Base-by-base conservation (phyloP, 208 protist genomes). In the Jaenimonas drosophilae region DNA sequence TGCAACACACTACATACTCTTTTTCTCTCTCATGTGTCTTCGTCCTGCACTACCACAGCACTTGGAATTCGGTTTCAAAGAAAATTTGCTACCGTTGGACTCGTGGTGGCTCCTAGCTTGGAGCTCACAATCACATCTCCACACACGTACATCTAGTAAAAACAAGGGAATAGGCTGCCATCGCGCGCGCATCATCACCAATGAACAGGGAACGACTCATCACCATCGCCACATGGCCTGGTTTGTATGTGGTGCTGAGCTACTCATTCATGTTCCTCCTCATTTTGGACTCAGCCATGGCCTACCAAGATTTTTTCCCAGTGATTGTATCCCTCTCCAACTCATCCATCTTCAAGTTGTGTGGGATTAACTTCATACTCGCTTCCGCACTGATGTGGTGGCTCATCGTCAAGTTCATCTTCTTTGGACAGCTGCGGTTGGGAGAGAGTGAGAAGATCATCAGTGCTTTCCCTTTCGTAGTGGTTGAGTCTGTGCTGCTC, bases 391-490 rank as follows among this genome's bases (percentile, higher is more conserved):
- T 74, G 29, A 9, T 71, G 31, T 16, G 78, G 12, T 87, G 70
- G 68, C 32, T 66, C 27, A 9, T 72, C 16, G 26, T 68, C 12
- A 54, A 66, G 14, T 26, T 14, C 0, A 28, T 67, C 34, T 92
- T 88, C 56, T 92, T 92, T 61, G 84, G 84, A 26, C 43, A 32
- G 37, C 54, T 88, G 36, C 76, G 55, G 40, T 37, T 49, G 2
- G 42, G 59, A 1, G 78, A 92, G 56, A 33, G 38, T 25, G 54
- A 57, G 14, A 50, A 64, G 12, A 31, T 86, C 36, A 24, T 50
- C 11, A 54, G 33, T 2, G 38, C 66, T 19, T 40, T 64, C 17
- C 62, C 64, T 0, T n/a, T 85, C n/a, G 74, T 78, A 51, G 24
- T 78, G 21, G 49, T 59, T 2, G 81, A 88, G 49, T 84, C 64